phyloP scores from a whole-genome alignment of 2,329 filamentous ascomycete genomes.

The Mycocentrospora acerina region DNA sequence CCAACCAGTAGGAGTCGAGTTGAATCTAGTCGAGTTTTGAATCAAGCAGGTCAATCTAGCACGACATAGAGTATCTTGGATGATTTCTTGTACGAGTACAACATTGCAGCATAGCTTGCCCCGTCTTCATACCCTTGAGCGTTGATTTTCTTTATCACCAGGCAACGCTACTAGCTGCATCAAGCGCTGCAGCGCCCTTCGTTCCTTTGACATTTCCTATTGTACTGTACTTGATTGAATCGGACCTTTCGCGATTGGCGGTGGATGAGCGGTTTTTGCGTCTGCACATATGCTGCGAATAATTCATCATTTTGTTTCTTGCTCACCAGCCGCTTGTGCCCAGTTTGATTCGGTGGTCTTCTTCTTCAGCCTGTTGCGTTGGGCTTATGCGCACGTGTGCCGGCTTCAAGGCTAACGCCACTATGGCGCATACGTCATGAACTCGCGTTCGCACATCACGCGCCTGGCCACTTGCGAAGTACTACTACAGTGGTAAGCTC shows the following conservation, averaged over 20 bases:
- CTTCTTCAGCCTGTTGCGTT: no score
- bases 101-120: slow-evolving; percentile 28
- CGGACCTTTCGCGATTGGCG: not conserved
- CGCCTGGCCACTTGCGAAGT: no score
- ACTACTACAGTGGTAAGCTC: slow-evolving; percentile 3
- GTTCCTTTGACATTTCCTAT: slow-evolving; percentile 5
- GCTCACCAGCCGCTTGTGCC: no score
- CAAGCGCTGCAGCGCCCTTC: slow-evolving; percentile 6
- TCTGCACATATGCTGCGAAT: no score
- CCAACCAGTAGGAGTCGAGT: no score
- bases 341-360: no score
- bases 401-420: slow-evolving; percentile 13
- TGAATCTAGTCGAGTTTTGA: no score
- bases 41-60: slow-evolving; percentile 3
- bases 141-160: slow-evolving; percentile 16
- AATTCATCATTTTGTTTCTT: no score
- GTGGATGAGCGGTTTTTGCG: no score
- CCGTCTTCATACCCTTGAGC: slow-evolving; percentile 22
- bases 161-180: slow-evolving; percentile 1
- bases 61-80: slow-evolving; percentile 9
- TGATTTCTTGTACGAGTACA: slow-evolving; percentile 36
- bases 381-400: no score
- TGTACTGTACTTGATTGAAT: slow-evolving; percentile 2
- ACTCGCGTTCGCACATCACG: slow-evolving; percentile 7
- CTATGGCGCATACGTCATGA: slow-evolving; percentile 21